Evolutionary conservation across 2,329 filamentous ascomycete genomes (phyloP).

Genomic region (Calonectria hongkongensis): DNA sequence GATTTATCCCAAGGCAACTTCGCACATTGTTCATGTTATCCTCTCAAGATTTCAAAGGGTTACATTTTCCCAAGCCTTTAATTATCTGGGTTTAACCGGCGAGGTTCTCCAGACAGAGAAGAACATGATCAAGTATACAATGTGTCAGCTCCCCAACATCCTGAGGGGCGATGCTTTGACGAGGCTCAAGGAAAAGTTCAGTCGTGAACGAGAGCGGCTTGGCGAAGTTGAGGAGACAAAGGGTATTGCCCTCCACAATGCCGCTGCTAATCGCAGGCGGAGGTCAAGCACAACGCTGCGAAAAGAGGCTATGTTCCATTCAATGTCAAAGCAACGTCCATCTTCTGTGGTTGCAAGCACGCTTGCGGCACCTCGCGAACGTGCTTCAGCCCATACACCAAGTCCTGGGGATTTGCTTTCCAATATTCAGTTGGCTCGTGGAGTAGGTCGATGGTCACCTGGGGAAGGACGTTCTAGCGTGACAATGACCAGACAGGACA

Average conservation of each 20-base stretch:
- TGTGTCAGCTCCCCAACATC: conserved; percentile 92
- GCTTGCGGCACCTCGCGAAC: conserved; percentile 64
- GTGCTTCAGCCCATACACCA: conserved; percentile 68
- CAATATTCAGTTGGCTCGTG: conserved; percentile 82
- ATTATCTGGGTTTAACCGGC: conserved; percentile 92
- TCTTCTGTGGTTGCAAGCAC: conserved; percentile 65
- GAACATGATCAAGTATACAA: conserved; percentile 94
- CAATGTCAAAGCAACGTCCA: conserved; percentile 71
- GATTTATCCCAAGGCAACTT: conserved; percentile 95
- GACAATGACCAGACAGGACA: conserved; percentile 59
- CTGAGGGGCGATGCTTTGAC: conserved; percentile 88
- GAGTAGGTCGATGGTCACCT: conserved; percentile 67
- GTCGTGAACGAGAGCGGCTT: conserved; percentile 86
- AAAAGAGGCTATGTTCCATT: conserved; percentile 86
- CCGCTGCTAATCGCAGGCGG: conserved; percentile 77
- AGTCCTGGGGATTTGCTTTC: conserved; percentile 87
- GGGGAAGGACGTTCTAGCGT: conserved; percentile 44
- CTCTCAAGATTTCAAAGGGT: conserved; percentile 95
- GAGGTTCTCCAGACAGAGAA: conserved; percentile 96
- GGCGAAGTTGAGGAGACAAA: conserved; percentile 87
- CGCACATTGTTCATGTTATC: conserved; percentile 98
- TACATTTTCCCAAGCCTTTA: conserved; percentile 94
- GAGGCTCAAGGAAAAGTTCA: conserved; percentile 94
- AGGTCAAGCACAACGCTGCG: conserved; percentile 84
- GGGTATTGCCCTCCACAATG: conserved; percentile 96